Percentiles rank a stretch among this genome's conserved stretches.
Conservation (phyloP, 2,329 filamentous ascomycete species). For the Huntiella savannae region DNA sequence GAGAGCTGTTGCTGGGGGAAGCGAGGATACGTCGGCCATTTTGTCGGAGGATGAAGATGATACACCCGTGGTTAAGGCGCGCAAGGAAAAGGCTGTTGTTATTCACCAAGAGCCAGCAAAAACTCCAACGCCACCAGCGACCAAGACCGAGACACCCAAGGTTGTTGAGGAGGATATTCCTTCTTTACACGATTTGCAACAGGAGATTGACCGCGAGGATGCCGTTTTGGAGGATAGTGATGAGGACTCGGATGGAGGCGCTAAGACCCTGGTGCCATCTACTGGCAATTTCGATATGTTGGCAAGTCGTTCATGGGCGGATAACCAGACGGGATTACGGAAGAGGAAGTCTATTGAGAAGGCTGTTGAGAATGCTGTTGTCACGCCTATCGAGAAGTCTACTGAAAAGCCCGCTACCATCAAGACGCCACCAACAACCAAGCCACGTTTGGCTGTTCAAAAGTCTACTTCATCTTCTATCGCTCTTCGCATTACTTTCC, state of each 20-base stretch:
- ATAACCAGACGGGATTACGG: neutral
- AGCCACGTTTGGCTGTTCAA: neutral
- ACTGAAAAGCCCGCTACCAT: neutral
- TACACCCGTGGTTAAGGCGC: neutral
- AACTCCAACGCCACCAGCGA: neutral
- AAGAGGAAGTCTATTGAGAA: neutral
- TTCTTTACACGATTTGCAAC: conserved; percentile 13
- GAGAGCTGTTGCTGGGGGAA: neutral
- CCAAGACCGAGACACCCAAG: neutral
- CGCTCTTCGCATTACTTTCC: conserved; percentile 26
- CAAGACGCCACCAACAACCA: neutral
- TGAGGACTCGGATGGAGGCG: conserved; percentile 4
- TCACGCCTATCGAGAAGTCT: neutral
- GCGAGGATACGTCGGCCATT: conserved; percentile 13
- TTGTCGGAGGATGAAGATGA: conserved; percentile 15
- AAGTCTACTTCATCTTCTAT: conserved; percentile 4
- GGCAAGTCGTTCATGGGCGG: conserved; percentile 5
- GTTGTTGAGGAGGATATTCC: neutral
- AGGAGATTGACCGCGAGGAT: conserved; percentile 9
- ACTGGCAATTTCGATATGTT: conserved; percentile 5
- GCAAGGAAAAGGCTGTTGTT: neutral
- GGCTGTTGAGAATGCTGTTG: neutral
- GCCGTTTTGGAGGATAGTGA: neutral
- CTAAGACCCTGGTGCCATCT: conserved; percentile 6
- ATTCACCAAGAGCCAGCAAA: neutral